Percentiles rank a stretch among this genome's conserved stretches.
Conservation (phyloP, 805 yeast genomes). For the Metschnikowia colocasiae region DNA sequence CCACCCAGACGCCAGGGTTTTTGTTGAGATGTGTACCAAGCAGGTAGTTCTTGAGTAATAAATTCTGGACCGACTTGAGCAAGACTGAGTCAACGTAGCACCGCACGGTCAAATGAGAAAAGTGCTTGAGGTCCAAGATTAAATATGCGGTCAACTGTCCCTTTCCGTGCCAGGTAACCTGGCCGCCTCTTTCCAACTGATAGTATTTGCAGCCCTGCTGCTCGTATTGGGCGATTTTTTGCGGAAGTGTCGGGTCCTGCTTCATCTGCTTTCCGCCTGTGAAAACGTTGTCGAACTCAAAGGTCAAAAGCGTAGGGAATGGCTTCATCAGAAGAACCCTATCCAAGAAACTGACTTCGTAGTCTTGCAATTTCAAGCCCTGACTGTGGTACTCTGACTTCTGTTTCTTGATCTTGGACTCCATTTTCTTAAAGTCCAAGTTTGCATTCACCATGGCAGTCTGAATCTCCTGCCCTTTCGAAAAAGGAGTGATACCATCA, state of each 20-base stretch:
- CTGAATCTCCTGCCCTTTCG: slow-evolving; percentile 54
- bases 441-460: slow-evolving; percentile 52
- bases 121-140: slow-evolving; percentile 57
- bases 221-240: slow-evolving; percentile 26
- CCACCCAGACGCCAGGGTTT: slow-evolving; percentile 88
- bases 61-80: slow-evolving; percentile 51
- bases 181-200: slow-evolving; percentile 92
- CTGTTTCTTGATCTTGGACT: slow-evolving; percentile 44
- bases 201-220: slow-evolving; percentile 54
- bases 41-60: slow-evolving; percentile 37
- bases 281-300: slow-evolving; percentile 81
- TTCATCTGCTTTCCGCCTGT: slow-evolving; percentile 89
- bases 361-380: slow-evolving; percentile 41
- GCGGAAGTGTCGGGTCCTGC: slow-evolving; percentile 39
- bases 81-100: slow-evolving; percentile 63
- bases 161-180: slow-evolving; percentile 93
- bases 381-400: slow-evolving; percentile 36
- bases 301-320: slow-evolving; percentile 67
- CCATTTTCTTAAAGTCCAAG: slow-evolving; percentile 53
- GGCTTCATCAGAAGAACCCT: slow-evolving; percentile 47
- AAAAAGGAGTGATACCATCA: slow-evolving; percentile 38
- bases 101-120: slow-evolving; percentile 52
- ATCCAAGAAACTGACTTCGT: slow-evolving; percentile 44
- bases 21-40: slow-evolving; percentile 51
- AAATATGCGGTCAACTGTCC: slow-evolving; percentile 91